Evolutionary conservation across 2,329 filamentous ascomycete species (phyloP).

Genomic region (Graphium sp.): DNA sequence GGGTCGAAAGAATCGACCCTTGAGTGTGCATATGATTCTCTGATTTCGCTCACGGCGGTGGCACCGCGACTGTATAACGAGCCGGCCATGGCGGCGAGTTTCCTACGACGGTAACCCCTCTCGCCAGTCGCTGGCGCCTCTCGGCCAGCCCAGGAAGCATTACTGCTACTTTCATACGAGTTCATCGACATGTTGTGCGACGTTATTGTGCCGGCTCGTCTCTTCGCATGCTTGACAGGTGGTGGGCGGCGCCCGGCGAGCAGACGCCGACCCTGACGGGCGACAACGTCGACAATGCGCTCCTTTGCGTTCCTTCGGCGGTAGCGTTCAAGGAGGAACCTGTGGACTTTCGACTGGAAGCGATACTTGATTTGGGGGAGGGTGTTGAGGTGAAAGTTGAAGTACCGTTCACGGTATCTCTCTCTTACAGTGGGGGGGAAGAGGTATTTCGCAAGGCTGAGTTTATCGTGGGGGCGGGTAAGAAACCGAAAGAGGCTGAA

Average conservation of each 20-base stretch:
- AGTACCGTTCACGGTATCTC: conserved; percentile 47
- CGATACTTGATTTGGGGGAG: conserved; percentile 54
- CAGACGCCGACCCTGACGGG: conserved; percentile 24
- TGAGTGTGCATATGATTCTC: conserved; percentile 40
- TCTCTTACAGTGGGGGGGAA: conserved; percentile 47
- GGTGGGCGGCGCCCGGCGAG: conserved; percentile 19
- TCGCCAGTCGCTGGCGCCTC: conserved; percentile 21
- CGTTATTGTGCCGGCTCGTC: conserved; percentile 12
- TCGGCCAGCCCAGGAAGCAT: too few species aligned
- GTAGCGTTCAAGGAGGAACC: conserved; percentile 51
- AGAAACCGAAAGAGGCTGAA: conserved; percentile 16
- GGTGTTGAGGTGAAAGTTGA: conserved; percentile 57
- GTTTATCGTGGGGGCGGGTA: conserved; percentile 21
- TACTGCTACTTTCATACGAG: conserved; percentile 6
- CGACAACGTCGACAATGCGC: conserved; percentile 24
- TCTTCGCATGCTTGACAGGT: conserved; percentile 14
- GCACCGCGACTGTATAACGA: conserved; percentile 39
- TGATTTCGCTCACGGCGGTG: conserved; percentile 39
- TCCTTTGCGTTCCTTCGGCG: conserved; percentile 30
- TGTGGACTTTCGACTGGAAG: conserved; percentile 62
- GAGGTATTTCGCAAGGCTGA: conserved; percentile 45
- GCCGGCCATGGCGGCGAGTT: conserved; percentile 50
- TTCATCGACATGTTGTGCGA: conserved; percentile 14
- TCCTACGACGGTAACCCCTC: conserved; percentile 58
- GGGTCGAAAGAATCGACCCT: conserved; percentile 16